phyloP scores from a whole-genome alignment of 805 yeast genomes.

The Jamesozyma gamospora region DNA sequence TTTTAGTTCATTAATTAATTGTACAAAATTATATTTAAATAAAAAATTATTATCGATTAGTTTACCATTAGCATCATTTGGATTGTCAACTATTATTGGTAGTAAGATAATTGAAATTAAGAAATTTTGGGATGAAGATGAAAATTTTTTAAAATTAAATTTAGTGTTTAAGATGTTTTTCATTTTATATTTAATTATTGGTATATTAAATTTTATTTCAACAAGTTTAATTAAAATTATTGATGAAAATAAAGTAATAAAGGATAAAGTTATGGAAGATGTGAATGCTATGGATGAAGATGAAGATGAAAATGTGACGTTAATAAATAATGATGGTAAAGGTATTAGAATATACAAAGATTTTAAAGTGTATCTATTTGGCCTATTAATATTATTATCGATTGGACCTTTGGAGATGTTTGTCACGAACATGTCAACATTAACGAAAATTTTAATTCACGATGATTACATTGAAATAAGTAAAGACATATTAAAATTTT shows the following conservation, averaged over 20 bases:
- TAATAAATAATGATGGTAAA: not conserved
- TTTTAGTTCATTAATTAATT: conserved; percentile 62
- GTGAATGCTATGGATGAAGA: not conserved
- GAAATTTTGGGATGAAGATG: conserved; percentile 28
- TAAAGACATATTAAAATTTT: conserved; percentile 43
- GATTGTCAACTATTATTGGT: conserved; percentile 67
- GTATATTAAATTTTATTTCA: conserved; percentile 52
- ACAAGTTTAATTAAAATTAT: conserved; percentile 41
- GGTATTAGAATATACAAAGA: conserved; percentile 33
- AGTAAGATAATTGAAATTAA: conserved; percentile 46
- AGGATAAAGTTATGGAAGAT: not conserved
- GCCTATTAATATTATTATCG: conserved; percentile 52
- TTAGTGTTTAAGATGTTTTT: conserved; percentile 46
- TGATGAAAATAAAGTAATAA: not conserved
- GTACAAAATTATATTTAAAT: conserved; percentile 77
- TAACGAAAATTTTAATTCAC: conserved; percentile 31
- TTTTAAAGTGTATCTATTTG: conserved; percentile 52
- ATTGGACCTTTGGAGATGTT: conserved; percentile 82
- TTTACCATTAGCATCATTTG: conserved; percentile 81
- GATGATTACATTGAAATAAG: conserved; percentile 11
- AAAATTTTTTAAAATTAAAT: conserved; percentile 35
- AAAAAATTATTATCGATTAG: conserved; percentile 74
- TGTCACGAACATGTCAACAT: conserved; percentile 72
- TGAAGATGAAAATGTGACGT: conserved; percentile 3
- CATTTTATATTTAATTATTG: conserved; percentile 43